These are phyloP conservation scores for Aspergillus sp. DNA, from an alignment of 2,329 filamentous ascomycete genomes.

Conservation along the genomic window DNA sequence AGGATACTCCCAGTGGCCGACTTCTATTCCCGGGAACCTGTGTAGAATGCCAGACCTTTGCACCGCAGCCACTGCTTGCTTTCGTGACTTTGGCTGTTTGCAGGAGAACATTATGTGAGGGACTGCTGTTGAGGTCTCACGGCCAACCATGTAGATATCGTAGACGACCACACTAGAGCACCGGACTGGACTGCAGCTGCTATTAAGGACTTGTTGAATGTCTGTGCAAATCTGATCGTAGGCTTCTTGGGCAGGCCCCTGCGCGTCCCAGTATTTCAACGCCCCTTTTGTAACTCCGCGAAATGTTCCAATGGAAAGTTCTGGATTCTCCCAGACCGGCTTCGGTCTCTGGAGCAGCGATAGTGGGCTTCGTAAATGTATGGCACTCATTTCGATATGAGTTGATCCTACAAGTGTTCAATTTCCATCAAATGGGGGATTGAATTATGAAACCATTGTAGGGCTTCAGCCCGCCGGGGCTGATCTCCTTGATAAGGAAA, in stretches of 20 bases:
- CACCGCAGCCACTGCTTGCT: neutral
- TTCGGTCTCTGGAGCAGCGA: no score
- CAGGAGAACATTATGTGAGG: slow-evolving; percentile 1
- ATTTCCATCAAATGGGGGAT: rapidly evolving
- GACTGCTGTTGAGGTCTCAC: neutral
- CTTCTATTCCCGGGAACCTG: neutral
- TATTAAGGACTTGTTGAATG: neutral
- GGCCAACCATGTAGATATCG: neutral
- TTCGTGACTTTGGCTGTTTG: neutral
- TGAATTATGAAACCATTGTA: no score
- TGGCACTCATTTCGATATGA: no score
- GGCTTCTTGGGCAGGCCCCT: neutral
- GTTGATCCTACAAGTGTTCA: no score
- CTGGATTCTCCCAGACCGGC: neutral
- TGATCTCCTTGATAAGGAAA: no score
- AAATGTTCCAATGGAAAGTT: neutral
- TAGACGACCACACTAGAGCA: neutral
- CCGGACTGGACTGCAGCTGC: neutral
- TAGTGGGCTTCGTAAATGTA: no score
- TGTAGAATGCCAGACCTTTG: neutral
- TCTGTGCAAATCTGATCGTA: neutral
- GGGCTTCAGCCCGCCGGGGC: no score
- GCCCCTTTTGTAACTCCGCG: neutral
- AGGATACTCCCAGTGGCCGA: neutral
- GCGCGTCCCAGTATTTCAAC: neutral